These are phyloP conservation scores for Fraxinus floribunda DNA, from an alignment of 305 asterid species.

Conservation along the genomic window DNA sequence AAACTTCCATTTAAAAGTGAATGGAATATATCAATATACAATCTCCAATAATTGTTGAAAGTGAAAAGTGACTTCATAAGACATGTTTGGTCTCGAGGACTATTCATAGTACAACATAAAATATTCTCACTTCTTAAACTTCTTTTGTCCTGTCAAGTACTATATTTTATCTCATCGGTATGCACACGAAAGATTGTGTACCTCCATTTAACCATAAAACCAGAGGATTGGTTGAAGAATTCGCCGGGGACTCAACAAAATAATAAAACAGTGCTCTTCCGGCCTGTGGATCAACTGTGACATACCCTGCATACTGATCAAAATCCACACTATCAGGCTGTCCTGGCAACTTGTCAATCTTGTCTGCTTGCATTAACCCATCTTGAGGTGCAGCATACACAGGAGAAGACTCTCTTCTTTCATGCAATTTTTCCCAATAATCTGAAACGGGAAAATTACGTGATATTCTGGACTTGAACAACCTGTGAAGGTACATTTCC, in stretches of 20 bases:
- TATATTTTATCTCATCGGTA: not conserved
- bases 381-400: constrained; percentile 31
- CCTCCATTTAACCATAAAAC: constrained; percentile 70
- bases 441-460: not conserved
- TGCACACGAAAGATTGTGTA: not conserved
- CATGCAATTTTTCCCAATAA: constrained; percentile 9
- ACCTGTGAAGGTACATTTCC: constrained; percentile 15
- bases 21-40: not conserved
- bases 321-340: constrained; percentile 46
- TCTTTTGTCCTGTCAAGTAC: not conserved
- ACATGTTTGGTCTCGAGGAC: not conserved
- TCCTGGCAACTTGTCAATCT: constrained; percentile 44
- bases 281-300: constrained; percentile 45
- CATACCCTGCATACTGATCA: constrained; percentile 59
- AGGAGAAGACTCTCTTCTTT: constrained; percentile 13
- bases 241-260: constrained; percentile 42
- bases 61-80: not conserved
- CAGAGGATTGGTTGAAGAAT: constrained; percentile 44
- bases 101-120: not conserved
- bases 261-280: constrained; percentile 56
- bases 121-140: not conserved
- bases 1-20: not conserved
- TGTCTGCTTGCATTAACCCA: constrained; percentile 43
- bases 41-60: not conserved
- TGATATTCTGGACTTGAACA: constrained; percentile 19